A percentile compares a stretch with the other conserved stretches of the same genome.
Conservation (phyloP, 2,329 filamentous ascomycete species). For the Beauveria rudraprayagi region DNA sequence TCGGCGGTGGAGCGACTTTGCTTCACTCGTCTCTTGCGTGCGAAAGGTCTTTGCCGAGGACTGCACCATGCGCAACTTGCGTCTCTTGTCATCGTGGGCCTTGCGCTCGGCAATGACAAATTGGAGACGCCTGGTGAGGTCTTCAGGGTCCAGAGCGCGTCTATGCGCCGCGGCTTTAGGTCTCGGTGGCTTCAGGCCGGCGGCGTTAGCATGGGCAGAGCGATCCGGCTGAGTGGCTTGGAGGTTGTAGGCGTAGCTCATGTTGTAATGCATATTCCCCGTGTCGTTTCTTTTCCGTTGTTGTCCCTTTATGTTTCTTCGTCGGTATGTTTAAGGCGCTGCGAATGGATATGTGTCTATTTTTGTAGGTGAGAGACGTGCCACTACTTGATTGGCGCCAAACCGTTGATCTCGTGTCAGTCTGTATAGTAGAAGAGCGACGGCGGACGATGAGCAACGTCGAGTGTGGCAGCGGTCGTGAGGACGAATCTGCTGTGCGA, state of each 20-base stretch:
- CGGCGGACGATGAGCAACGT: neutral
- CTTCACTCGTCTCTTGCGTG: slow-evolving; percentile 1
- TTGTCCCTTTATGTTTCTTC: too few relatives aligned
- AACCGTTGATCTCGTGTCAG: neutral
- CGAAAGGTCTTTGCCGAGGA: slow-evolving; percentile 3
- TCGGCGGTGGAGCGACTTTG: neutral
- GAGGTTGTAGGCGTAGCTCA: slow-evolving; percentile 19
- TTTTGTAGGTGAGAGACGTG: neutral
- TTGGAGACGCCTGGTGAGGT: slow-evolving; percentile 44
- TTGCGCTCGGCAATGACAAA: slow-evolving; percentile 44
- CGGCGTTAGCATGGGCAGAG: neutral
- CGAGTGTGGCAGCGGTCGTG: neutral
- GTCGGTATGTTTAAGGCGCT: neutral
- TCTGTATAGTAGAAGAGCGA: neutral
- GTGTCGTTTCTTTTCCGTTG: neutral
- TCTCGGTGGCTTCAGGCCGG: slow-evolving; percentile 7
- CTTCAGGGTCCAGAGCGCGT: slow-evolving; percentile 42
- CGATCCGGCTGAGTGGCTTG: slow-evolving; percentile 6
- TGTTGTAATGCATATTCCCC: slow-evolving; percentile 18
- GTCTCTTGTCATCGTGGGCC: slow-evolving; percentile 27
- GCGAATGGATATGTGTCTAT: neutral
- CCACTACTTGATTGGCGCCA: neutral
- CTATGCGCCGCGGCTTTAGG: slow-evolving; percentile 15
- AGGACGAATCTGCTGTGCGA: neutral
- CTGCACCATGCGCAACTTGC: neutral